These are phyloP conservation scores for Alternaria panax DNA, from an alignment of 2,329 filamentous ascomycete species.

Conservation along the genomic window DNA sequence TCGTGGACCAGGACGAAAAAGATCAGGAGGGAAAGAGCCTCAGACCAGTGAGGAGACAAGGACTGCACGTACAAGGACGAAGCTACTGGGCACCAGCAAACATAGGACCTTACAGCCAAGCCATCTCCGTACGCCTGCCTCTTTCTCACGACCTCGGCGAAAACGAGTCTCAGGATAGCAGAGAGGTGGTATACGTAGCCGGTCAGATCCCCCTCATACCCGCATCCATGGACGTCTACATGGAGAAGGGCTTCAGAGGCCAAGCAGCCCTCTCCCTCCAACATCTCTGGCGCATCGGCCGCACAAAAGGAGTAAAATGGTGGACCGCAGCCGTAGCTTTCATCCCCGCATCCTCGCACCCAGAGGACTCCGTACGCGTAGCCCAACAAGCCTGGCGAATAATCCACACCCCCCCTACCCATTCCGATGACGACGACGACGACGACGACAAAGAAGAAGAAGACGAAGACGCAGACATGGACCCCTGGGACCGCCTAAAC, in stretches of 20 bases:
- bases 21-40: conserved; percentile 30
- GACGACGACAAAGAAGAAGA: conserved; percentile 42
- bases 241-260: conserved; percentile 54
- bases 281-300: conserved; percentile 85
- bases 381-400: conserved; percentile 57
- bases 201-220: conserved; percentile 92
- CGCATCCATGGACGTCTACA: conserved; percentile 71
- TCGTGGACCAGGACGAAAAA: conserved; percentile 42
- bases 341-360: conserved; percentile 17
- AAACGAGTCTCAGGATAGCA: conserved; percentile 17
- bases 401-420: conserved; percentile 19
- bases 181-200: conserved; percentile 70
- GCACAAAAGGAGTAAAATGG: conserved; percentile 73
- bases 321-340: conserved; percentile 76
- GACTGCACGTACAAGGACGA: conserved; percentile 86
- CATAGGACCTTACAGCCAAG: conserved; percentile 96
- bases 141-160: conserved; percentile 27
- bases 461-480: conserved; percentile 57
- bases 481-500: conserved; percentile 72
- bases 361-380: conserved; percentile 39
- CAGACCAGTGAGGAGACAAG: conserved; percentile 50
- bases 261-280: conserved; percentile 80
- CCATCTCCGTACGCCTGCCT: conserved; percentile 64
- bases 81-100: conserved; percentile 99
- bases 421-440: conserved; percentile 55